Evolutionary conservation across 306 rosid genomes (phyloP).

Genomic region (Vachellia pachyceras): DNA sequence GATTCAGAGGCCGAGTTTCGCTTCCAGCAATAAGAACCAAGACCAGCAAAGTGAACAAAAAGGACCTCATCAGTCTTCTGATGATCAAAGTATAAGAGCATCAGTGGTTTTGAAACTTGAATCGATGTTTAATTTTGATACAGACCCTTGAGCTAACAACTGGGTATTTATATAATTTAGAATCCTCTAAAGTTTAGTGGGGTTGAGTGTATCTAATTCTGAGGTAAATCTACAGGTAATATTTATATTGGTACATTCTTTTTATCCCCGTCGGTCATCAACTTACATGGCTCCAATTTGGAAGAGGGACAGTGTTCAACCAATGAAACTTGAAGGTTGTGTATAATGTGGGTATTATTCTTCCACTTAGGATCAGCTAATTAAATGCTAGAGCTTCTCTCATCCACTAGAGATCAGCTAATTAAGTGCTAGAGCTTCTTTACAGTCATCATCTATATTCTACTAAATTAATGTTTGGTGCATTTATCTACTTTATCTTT

Average conservation of each 20-base stretch:
- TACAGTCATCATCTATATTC: not conserved
- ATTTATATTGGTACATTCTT: not conserved
- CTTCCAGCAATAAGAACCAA: constrained; percentile 40
- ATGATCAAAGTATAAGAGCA: not conserved
- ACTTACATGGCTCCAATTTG: not conserved
- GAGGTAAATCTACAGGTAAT: not conserved
- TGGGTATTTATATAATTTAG: constrained; percentile 15
- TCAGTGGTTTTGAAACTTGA: not conserved
- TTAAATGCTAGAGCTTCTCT: too few species aligned
- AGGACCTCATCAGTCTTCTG: not conserved
- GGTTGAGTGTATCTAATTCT: constrained; percentile 5
- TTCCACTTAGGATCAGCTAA: not conserved
- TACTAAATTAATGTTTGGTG: too few species aligned
- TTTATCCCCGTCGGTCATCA: not conserved
- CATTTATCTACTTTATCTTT: too few species aligned
- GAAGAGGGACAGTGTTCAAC: not conserved
- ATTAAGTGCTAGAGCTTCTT: too few species aligned
- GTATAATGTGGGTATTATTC: not conserved
- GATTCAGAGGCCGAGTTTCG: constrained; percentile 48
- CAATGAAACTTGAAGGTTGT: not conserved
- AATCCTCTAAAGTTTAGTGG: not conserved
- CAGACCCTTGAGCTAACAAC: not conserved
- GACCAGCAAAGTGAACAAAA: constrained; percentile 26
- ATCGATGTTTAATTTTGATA: not conserved
- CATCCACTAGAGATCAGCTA: too few species aligned